Base-by-base conservation (phyloP, 768 basidiomycete genomes). In the Udeniomyces megalosporus region DNA sequence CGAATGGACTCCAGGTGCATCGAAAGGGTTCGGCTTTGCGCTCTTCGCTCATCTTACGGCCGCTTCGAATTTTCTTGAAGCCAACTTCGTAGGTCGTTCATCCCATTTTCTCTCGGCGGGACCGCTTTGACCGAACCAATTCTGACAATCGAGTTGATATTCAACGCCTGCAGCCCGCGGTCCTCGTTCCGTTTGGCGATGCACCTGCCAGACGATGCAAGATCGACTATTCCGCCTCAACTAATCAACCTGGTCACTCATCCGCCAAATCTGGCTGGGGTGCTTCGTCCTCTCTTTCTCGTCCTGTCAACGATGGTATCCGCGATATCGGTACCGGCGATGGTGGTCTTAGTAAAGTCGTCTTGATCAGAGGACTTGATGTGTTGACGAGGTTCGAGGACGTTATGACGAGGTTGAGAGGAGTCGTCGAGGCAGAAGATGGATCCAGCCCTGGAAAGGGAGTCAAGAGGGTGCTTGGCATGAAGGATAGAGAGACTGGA, bases 1-100 rank as follows among this genome's bases (percentile, higher is more conserved):
- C 75, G 83, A 17, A 15, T n/a, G n/a, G 38, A 42, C 26, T 15
- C 50, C 52, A 90, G 88, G 88, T 83, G 76, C 80, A 66, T 92
- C 92, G 60, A 93, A 93, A 76, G 86, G 88, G 71, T 96, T 96
- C 72, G 95, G 91, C 62, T 99, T 99, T 74, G 92, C 89, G 69
- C 87, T 90, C 75, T 99, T 99, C 73, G 76, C 84, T 47, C 83
- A 79, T 67, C 78, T 85, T 61, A 87, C 88, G 68, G 87, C 88
- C 62, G 92, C 95, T 22, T 82, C 85, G 58, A 82, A 85, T 14
- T 97, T 96, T 72, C 84, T 99, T 72, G 84, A 88, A 67, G 85
- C 88, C 44, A 80, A 84, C 69, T 72, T 38, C 52, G 73, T 64
- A 12, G 0, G 58, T 38, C 22, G 14, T 12, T 26, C 42, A 47